phyloP scores from a whole-genome alignment of 2,329 filamentous ascomycete genomes.

The Phaeoacremonium minimum region DNA sequence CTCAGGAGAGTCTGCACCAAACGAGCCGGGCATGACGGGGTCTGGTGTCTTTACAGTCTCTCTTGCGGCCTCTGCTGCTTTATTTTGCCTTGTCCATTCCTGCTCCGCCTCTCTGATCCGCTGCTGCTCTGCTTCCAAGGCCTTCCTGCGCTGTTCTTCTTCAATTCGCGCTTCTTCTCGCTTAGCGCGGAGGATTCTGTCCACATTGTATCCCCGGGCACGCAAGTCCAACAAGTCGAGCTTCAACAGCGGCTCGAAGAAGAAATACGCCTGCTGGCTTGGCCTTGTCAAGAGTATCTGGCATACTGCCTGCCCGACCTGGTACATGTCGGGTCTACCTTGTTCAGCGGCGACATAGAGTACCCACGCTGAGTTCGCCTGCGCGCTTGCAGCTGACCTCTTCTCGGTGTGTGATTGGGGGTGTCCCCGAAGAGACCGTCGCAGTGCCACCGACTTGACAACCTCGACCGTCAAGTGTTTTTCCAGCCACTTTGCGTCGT shows the following conservation, averaged over 20 bases:
- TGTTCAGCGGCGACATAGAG: conserved; percentile 69
- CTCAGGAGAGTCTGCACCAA: conserved; percentile 59
- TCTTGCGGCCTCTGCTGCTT: conserved; percentile 30
- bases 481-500: conserved; percentile 87
- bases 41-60: conserved; percentile 35
- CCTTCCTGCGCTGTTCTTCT: conserved; percentile 73
- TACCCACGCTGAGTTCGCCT: conserved; percentile 50
- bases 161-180: conserved; percentile 83
- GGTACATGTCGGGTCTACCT: conserved; percentile 74
- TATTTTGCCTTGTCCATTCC: conserved; percentile 42
- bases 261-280: conserved; percentile 83
- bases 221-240: conserved; percentile 78
- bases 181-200: conserved; percentile 85
- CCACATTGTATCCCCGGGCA: conserved; percentile 91
- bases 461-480: conserved; percentile 75
- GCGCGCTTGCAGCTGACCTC: conserved; percentile 65
- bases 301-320: conserved; percentile 85
- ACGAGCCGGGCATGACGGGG: conserved; percentile 68
- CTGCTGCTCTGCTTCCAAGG: conserved; percentile 68
- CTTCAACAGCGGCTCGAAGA: conserved; percentile 86
- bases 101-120: conserved; percentile 54
- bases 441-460: conserved; percentile 74
- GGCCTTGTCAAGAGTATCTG: conserved; percentile 75
- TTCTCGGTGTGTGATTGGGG: conserved; percentile 68
- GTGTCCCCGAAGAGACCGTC: conserved; percentile 69